These are phyloP conservation scores for Cercospora berteroae DNA, from an alignment of 2,329 filamentous ascomycete species.

Conservation along the genomic window DNA sequence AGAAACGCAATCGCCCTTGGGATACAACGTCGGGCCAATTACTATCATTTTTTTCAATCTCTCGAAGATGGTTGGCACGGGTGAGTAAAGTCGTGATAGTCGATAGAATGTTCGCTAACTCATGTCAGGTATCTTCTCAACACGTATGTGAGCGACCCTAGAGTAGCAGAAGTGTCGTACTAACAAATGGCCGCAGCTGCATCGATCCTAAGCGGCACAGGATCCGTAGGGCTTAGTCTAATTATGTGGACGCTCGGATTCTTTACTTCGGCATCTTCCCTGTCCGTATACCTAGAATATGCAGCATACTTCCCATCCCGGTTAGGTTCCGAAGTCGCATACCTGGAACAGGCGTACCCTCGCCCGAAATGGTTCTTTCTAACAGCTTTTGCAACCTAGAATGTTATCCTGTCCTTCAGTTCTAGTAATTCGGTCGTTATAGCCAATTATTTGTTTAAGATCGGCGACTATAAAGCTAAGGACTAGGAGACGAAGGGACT, in stretches of 20 bases:
- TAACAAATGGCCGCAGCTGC: conserved; percentile 38
- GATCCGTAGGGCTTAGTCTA: conserved; percentile 61
- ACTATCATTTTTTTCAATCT: conserved; percentile 62
- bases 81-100: neutral
- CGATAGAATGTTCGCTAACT: neutral
- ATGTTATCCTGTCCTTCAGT: conserved; percentile 63
- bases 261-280: conserved; percentile 55
- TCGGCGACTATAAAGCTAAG: conserved; percentile 51
- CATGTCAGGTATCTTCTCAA: conserved; percentile 44
- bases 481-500: conserved; percentile 67
- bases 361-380: conserved; percentile 64
- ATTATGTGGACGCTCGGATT: conserved; percentile 66
- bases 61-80: conserved; percentile 60
- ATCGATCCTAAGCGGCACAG: conserved; percentile 57
- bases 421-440: conserved; percentile 62
- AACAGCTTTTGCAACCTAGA: conserved; percentile 62
- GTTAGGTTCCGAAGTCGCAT: conserved; percentile 65
- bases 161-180: neutral
- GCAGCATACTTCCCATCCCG: conserved; percentile 65
- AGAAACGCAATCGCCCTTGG: conserved; percentile 58
- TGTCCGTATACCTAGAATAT: conserved; percentile 63
- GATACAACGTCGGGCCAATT: conserved; percentile 56
- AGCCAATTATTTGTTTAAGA: conserved; percentile 62
- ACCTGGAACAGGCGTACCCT: conserved; percentile 66
- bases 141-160: conserved; percentile 37